A percentile compares a stretch with the other conserved stretches of the same genome.
Evolutionary conservation across 352 stramenopile species (phyloP).

Genomic region (Phytophthora pinifolia): DNA sequence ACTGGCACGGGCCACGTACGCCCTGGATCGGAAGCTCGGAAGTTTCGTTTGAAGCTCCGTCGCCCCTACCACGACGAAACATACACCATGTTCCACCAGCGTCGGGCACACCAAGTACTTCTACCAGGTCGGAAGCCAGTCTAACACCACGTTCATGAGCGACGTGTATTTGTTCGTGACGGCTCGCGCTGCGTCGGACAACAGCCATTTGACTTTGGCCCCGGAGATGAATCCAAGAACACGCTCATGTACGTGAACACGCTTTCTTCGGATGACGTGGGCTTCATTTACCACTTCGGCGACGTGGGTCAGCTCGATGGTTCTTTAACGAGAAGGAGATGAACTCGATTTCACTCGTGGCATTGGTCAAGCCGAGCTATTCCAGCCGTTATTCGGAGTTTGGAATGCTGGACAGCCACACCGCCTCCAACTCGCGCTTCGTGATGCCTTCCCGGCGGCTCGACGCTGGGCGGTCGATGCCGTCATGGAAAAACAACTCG

Average conservation of each 20-base stretch:
- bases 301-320: constrained; percentile 44
- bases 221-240: constrained; percentile 25
- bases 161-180: constrained; percentile 25
- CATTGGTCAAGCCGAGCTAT: no score
- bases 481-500: constrained; percentile 32
- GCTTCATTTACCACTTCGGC: constrained; percentile 64
- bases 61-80: constrained; percentile 44
- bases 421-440: constrained; percentile 78
- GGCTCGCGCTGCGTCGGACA: constrained; percentile 11
- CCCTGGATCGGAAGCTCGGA: constrained; percentile 35
- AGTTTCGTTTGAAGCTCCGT: no score
- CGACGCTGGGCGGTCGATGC: constrained; percentile 18
- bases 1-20: constrained; percentile 36
- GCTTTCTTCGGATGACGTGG: constrained; percentile 21
- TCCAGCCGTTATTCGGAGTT: constrained; percentile 50
- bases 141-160: constrained; percentile 21
- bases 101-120: constrained; percentile 15
- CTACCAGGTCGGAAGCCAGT: constrained; percentile 1
- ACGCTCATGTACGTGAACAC: constrained; percentile 38
- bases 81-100: constrained; percentile 40
- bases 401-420: constrained; percentile 67
- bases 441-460: constrained; percentile 73
- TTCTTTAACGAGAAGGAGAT: constrained; percentile 52
- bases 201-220: constrained; percentile 39
- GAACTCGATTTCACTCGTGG: constrained; percentile 71